These are phyloP conservation scores for Laguncularia racemosa DNA, from an alignment of 345 rosid species.

Conservation along the genomic window DNA sequence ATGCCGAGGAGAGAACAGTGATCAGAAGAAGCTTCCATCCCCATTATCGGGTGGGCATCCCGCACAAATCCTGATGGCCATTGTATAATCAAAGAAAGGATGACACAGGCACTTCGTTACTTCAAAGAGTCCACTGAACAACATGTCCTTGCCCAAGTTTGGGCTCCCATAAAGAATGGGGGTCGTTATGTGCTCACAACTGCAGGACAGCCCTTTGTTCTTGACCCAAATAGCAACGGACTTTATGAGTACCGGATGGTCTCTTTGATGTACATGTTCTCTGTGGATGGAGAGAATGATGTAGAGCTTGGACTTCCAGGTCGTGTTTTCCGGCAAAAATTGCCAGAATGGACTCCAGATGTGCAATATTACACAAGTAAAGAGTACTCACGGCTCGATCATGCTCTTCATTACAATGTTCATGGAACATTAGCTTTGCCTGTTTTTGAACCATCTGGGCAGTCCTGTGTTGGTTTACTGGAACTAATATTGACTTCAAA, in stretches of 20 bases:
- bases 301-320: constrained; percentile 89
- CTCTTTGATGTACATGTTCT: constrained; percentile 65
- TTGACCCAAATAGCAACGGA: constrained; percentile 61
- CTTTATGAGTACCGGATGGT: constrained; percentile 85
- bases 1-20: constrained; percentile 24
- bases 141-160: constrained; percentile 81
- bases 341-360: constrained; percentile 96
- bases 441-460: constrained; percentile 72
- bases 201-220: constrained; percentile 87
- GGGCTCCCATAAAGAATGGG: constrained; percentile 75
- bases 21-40: constrained; percentile 32
- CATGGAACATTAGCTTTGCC: constrained; percentile 90
- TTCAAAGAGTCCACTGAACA: constrained; percentile 82
- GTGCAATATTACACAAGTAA: constrained; percentile 81
- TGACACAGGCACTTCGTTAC: constrained; percentile 75
- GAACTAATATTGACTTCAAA: constrained; percentile 88
- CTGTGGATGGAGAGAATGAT: constrained; percentile 65
- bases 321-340: constrained; percentile 71
- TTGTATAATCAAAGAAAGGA: constrained; percentile 68
- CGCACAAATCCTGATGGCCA: constrained; percentile 51
- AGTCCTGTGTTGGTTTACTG: constrained; percentile 79
- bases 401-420: constrained; percentile 67
- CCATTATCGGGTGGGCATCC: constrained; percentile 45
- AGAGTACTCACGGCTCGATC: constrained; percentile 74
- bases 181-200: constrained; percentile 65